A percentile compares a stretch with the other conserved stretches of the same genome.
phyloP scores from a whole-genome alignment of 2,329 filamentous ascomycete species.

The Talaromyces piceae region DNA sequence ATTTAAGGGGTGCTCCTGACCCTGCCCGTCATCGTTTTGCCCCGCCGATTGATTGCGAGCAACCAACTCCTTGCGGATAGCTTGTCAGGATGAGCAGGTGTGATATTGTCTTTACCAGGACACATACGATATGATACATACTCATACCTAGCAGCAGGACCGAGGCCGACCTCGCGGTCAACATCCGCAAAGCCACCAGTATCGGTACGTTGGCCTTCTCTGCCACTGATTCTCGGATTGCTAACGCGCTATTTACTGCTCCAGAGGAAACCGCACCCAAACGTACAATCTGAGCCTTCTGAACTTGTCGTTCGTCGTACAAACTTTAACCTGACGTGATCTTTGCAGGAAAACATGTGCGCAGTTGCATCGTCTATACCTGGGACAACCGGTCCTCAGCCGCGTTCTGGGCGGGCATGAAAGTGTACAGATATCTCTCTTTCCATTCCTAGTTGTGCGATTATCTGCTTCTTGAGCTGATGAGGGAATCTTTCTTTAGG shows the following conservation, averaged over 20 bases:
- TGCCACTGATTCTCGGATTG: background rate
- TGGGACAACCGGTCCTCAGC: slow-evolving; percentile 97
- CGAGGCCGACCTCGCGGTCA: slow-evolving; percentile 57
- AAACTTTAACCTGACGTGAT: slow-evolving; percentile 1
- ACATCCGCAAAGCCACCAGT: slow-evolving; percentile 61
- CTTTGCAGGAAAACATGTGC: slow-evolving; percentile 74
- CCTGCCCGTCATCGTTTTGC: too few relatives aligned
- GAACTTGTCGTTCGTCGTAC: background rate
- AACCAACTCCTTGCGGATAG: slow-evolving; percentile 23
- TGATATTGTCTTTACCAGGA: slow-evolving; percentile 17
- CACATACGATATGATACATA: background rate
- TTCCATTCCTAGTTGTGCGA: slow-evolving; percentile 6
- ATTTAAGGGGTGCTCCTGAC: too few relatives aligned
- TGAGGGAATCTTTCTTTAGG: too few relatives aligned
- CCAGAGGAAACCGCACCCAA: slow-evolving; percentile 60
- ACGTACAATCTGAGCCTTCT: slow-evolving; percentile 38
- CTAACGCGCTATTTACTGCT: slow-evolving; percentile 11
- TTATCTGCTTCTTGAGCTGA: too few relatives aligned
- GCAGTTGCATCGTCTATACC: slow-evolving; percentile 95
- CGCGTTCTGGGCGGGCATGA: slow-evolving; percentile 97
- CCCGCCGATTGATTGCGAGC: slow-evolving; percentile 20
- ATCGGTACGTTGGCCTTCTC: slow-evolving; percentile 40
- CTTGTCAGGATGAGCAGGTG: slow-evolving; percentile 58
- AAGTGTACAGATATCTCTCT: slow-evolving; percentile 74
- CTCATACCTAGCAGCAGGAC: slow-evolving; percentile 35